Percentiles rank a stretch among this genome's conserved stretches.
phyloP scores from a whole-genome alignment of 345 rosid species.

The Camelina sativa region DNA sequence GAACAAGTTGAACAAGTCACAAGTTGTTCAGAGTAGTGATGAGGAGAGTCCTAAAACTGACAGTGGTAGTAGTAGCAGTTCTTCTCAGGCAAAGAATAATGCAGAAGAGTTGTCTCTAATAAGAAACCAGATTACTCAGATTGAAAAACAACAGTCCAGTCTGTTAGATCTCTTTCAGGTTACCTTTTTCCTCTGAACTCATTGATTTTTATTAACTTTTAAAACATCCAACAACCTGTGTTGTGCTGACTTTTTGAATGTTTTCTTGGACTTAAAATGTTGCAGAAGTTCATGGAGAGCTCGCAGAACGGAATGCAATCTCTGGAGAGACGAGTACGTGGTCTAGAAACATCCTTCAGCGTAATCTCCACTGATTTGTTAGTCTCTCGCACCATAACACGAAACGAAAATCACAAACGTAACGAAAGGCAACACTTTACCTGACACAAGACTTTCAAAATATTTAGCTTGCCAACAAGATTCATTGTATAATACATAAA shows the following conservation, averaged over 20 bases:
- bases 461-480: slow-evolving; percentile 14
- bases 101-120: slow-evolving; percentile 66
- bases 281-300: slow-evolving; percentile 83
- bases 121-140: slow-evolving; percentile 75
- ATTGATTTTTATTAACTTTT: neutral
- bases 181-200: slow-evolving; percentile 1
- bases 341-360: slow-evolving; percentile 86
- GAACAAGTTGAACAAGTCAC: slow-evolving; percentile 52
- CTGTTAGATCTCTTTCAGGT: slow-evolving; percentile 85
- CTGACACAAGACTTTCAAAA: slow-evolving; percentile 13
- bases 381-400: slow-evolving; percentile 40
- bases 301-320: slow-evolving; percentile 86
- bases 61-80: slow-evolving; percentile 30
- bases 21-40: slow-evolving; percentile 63
- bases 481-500: neutral
- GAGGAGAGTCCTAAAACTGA: slow-evolving; percentile 47
- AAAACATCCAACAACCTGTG: neutral
- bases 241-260: slow-evolving; percentile 32
- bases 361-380: slow-evolving; percentile 78
- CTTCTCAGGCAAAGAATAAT: slow-evolving; percentile 44
- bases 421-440: slow-evolving; percentile 16
- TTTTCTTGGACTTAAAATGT: slow-evolving; percentile 27
- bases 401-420: slow-evolving; percentile 32
- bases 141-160: slow-evolving; percentile 85
- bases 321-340: slow-evolving; percentile 80